Evolutionary conservation across 257 asterid genomes (phyloP).

Genomic region (Solanum microdontum): DNA sequence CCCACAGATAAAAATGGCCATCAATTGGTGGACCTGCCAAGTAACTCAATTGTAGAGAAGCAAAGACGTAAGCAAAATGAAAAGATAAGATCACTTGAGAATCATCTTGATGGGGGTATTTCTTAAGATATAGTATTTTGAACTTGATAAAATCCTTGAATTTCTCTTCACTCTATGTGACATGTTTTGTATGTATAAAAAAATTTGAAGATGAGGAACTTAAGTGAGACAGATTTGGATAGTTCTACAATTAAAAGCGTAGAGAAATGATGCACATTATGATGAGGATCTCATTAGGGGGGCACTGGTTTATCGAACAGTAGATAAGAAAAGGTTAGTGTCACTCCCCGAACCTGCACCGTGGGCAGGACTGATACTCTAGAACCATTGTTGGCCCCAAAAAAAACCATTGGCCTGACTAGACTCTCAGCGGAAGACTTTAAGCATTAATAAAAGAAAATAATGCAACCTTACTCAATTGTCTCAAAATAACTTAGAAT

Average conservation of each 20-base stretch:
- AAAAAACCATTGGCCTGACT: too few relatives aligned
- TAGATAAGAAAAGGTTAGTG: too few relatives aligned
- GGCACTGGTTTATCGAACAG: slow-evolving; percentile 13
- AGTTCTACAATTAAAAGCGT: slow-evolving; percentile 44
- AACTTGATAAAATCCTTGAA: background rate
- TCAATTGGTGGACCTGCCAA: slow-evolving; percentile 23
- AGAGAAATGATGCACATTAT: slow-evolving; percentile 36
- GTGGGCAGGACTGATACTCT: too few relatives aligned
- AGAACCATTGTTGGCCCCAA: too few relatives aligned
- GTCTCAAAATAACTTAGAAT: too few relatives aligned
- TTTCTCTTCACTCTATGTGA: slow-evolving; percentile 1
- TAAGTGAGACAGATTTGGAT: slow-evolving; percentile 42
- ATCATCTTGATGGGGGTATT: slow-evolving; percentile 49
- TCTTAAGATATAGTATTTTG: slow-evolving; percentile 3
- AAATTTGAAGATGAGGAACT: slow-evolving; percentile 36
- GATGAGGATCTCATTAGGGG: slow-evolving; percentile 38
- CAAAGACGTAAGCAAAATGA: slow-evolving; percentile 25
- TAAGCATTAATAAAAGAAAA: too few relatives aligned
- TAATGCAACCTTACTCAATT: too few relatives aligned
- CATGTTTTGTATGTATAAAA: slow-evolving; percentile 25
- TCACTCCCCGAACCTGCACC: too few relatives aligned
- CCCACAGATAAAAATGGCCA: slow-evolving; percentile 40
- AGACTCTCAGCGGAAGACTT: too few relatives aligned
- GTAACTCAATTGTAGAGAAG: slow-evolving; percentile 22
- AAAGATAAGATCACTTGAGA: slow-evolving; percentile 24